Conservation (phyloP, 345 rosid genomes). For the Cardamine resedifolia region DNA sequence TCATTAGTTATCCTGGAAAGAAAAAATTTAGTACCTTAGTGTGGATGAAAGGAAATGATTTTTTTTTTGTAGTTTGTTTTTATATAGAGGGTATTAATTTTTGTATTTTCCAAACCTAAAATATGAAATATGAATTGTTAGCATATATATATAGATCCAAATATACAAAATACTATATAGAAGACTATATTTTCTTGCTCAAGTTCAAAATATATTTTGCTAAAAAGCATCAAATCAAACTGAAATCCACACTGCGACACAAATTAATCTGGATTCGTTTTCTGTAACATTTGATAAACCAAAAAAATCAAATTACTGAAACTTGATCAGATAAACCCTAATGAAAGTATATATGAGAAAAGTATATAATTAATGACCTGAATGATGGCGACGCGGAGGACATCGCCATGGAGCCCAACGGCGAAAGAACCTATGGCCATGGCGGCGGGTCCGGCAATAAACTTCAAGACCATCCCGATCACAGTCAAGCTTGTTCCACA, state of each 20-base stretch:
- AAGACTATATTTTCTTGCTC: too few species aligned
- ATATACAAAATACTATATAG: too few species aligned
- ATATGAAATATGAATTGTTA: too few species aligned
- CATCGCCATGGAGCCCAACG: slow-evolving; percentile 65
- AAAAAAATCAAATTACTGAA: too few species aligned
- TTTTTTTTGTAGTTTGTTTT: background rate
- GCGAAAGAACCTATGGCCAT: slow-evolving; percentile 71
- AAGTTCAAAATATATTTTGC: background rate
- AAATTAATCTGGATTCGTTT: background rate
- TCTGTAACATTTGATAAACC: background rate
- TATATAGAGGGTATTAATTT: background rate
- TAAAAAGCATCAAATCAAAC: too few species aligned
- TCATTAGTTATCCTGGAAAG: background rate
- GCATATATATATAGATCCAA: too few species aligned
- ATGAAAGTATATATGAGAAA: background rate
- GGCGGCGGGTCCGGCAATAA: slow-evolving; percentile 73
- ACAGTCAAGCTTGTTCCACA: slow-evolving; percentile 60
- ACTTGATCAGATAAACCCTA: background rate
- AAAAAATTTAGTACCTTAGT: background rate
- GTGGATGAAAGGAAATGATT: background rate
- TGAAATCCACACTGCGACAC: background rate
- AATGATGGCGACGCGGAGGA: slow-evolving; percentile 67
- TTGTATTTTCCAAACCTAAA: background rate
- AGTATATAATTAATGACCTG: slow-evolving; percentile 45
- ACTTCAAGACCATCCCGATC: slow-evolving; percentile 61